phyloP scores from a whole-genome alignment of 495 filamentous ascomycete species.

The Clavariopsis aquatica region DNA sequence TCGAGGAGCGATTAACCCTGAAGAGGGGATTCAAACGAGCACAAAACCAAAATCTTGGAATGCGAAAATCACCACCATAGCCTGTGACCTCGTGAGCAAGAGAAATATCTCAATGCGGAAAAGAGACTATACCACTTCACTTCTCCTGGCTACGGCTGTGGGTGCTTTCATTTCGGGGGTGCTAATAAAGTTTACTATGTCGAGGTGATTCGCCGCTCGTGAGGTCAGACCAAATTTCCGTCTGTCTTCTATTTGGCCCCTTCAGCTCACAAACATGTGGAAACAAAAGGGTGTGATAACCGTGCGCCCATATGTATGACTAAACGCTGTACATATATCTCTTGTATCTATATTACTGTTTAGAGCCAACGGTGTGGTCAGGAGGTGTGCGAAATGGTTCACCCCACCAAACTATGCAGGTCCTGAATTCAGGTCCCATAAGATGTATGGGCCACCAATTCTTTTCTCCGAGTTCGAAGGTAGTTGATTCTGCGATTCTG shows the following conservation, averaged over 20 bases:
- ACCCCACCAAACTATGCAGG: background rate
- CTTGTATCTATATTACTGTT: slow-evolving; percentile 5
- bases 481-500: background rate
- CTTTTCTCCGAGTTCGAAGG: background rate
- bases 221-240: background rate
- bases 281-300: background rate
- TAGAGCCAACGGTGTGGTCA: background rate
- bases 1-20: slow-evolving; percentile 17
- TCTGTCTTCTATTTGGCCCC: background rate
- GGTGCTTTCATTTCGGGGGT: slow-evolving; percentile 66
- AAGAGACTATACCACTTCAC: slow-evolving; percentile 70
- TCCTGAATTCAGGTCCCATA: background rate
- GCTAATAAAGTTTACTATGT: slow-evolving; percentile 60
- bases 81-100: slow-evolving; percentile 67
- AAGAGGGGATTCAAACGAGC: slow-evolving; percentile 9
- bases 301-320: slow-evolving; percentile 15
- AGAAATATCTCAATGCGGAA: slow-evolving; percentile 65
- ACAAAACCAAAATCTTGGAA: slow-evolving; percentile 14
- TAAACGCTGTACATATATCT: slow-evolving; percentile 27
- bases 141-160: slow-evolving; percentile 69
- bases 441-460: background rate
- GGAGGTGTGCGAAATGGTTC: background rate
- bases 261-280: background rate
- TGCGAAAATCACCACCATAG: background rate
- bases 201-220: slow-evolving; percentile 40